Evolutionary conservation across 257 asterid species (phyloP).

Genomic region (Solanum ahanhuiri): DNA sequence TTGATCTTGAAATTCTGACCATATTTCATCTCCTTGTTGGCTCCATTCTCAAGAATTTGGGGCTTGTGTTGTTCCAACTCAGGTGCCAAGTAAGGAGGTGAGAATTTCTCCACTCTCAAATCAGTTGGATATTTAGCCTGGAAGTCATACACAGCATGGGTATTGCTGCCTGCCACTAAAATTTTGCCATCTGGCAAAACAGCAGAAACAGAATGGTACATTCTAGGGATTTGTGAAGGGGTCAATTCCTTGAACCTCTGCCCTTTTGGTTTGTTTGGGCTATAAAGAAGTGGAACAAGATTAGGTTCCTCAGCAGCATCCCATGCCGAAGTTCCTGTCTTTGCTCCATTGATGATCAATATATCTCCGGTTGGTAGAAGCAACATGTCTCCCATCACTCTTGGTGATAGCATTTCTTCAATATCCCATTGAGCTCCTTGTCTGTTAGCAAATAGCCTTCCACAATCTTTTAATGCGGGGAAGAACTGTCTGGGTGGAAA

Average conservation of each 20-base stretch:
- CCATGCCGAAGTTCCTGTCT: slow-evolving; percentile 77
- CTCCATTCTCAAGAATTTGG: slow-evolving; percentile 7
- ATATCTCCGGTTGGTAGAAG: slow-evolving; percentile 70
- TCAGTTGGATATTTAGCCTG: slow-evolving; percentile 46
- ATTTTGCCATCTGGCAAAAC: slow-evolving; percentile 62
- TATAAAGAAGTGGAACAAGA: slow-evolving; percentile 46
- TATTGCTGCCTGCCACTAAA: slow-evolving; percentile 74
- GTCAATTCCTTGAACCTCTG: slow-evolving; percentile 34
- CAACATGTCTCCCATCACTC: slow-evolving; percentile 77
- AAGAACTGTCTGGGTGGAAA: slow-evolving; percentile 29
- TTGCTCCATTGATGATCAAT: slow-evolving; percentile 53
- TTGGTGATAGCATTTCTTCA: slow-evolving; percentile 65
- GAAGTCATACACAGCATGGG: slow-evolving; percentile 42
- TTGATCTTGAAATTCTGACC: slow-evolving; percentile 27
- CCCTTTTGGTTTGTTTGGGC: slow-evolving; percentile 32
- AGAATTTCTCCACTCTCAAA: slow-evolving; percentile 65
- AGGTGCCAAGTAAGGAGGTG: slow-evolving; percentile 65
- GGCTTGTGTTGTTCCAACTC: slow-evolving; percentile 27
- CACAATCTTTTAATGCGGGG: slow-evolving; percentile 58
- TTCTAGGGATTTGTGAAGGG: slow-evolving; percentile 47
- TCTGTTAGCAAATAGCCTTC: slow-evolving; percentile 27
- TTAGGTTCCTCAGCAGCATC: slow-evolving; percentile 54
- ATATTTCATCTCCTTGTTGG: slow-evolving; percentile 26
- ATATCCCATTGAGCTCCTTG: slow-evolving; percentile 40
- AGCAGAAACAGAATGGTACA: slow-evolving; percentile 66